Conservation (phyloP, 2,329 filamentous ascomycete species). For the Alternaria incomplexa region DNA sequence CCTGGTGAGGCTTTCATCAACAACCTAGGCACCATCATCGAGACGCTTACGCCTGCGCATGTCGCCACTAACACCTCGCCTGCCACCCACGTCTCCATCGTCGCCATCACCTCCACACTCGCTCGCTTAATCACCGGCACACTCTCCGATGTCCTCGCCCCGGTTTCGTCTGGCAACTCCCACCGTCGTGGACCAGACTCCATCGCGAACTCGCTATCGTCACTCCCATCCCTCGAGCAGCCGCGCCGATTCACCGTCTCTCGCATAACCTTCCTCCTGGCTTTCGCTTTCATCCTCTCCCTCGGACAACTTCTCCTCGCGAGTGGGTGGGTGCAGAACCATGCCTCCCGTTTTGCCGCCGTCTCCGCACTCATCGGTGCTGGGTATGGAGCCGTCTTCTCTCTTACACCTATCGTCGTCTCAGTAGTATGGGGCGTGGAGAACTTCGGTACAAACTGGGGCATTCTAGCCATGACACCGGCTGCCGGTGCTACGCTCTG, state of each 20-base stretch:
- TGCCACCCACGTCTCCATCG: constrained; percentile 89
- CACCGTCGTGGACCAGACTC: constrained; percentile 58
- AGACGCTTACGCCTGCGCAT: constrained; percentile 74
- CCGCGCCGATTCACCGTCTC: constrained; percentile 65
- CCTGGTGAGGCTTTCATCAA: constrained; percentile 99
- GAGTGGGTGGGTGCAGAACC: constrained; percentile 74
- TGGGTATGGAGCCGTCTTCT: constrained; percentile 92
- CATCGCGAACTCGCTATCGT: constrained; percentile 50
- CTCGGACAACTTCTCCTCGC: constrained; percentile 83
- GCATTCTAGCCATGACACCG: constrained; percentile 90
- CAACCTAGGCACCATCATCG: constrained; percentile 92
- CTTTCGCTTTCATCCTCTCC: constrained; percentile 79
- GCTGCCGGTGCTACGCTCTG: constrained; percentile 87
- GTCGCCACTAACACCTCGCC: constrained; percentile 66
- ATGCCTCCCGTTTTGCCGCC: constrained; percentile 81
- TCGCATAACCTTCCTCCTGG: constrained; percentile 78
- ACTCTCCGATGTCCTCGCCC: constrained; percentile 86
- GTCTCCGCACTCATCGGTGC: constrained; percentile 85
- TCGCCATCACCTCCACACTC: constrained; percentile 88
- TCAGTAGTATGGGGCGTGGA: constrained; percentile 98
- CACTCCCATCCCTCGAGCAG: constrained; percentile 31
- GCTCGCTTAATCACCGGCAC: constrained; percentile 88
- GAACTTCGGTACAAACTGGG: constrained; percentile 98
- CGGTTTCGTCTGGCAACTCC: constrained; percentile 58
- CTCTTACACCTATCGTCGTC: constrained; percentile 86